Conservation (phyloP, 352 stramenopile genomes). For the Hyaloperonospora brassicae region DNA sequence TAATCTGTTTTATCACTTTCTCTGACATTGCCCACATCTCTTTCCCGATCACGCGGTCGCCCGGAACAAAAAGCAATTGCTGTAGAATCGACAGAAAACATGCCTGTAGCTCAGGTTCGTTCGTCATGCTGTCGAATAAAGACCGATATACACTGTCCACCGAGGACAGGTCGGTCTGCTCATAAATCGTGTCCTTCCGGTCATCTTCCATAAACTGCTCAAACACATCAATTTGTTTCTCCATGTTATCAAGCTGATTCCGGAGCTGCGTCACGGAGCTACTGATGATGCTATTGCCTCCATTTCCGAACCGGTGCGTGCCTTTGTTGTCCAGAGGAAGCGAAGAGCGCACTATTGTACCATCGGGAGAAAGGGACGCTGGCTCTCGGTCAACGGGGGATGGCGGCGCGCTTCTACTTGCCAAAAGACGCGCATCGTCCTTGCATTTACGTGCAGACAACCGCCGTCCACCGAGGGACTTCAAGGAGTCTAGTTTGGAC, state of each 20-base stretch:
- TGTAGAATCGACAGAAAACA: constrained; percentile 76
- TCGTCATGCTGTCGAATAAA: constrained; percentile 44
- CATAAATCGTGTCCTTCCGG: constrained; percentile 81
- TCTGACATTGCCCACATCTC: constrained; percentile 82
- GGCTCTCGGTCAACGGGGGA: constrained; percentile 41
- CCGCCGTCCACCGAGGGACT: constrained; percentile 20
- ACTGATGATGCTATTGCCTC: constrained; percentile 52
- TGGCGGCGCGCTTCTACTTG: constrained; percentile 47
- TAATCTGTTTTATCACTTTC: constrained; percentile 74
- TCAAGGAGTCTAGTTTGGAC: constrained; percentile 24
- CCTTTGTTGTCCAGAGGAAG: constrained; percentile 23
- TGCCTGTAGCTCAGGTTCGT: constrained; percentile 54
- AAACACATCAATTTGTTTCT: constrained; percentile 86
- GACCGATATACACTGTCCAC: constrained; percentile 62
- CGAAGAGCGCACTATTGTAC: constrained; percentile 21
- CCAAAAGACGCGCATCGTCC: constrained; percentile 21
- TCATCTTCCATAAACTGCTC: constrained; percentile 85
- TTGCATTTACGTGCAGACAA: constrained; percentile 17
- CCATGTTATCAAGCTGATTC: constrained; percentile 81
- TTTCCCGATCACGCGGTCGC: constrained; percentile 73
- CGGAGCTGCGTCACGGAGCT: constrained; percentile 67
- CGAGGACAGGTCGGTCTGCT: constrained; percentile 65
- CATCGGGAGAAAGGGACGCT: constrained; percentile 26
- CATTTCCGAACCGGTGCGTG: constrained; percentile 18
- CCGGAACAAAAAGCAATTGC: constrained; percentile 81